These are phyloP conservation scores for Aphanocladium album DNA, from an alignment of 2,329 filamentous ascomycete genomes.

Conservation along the genomic window DNA sequence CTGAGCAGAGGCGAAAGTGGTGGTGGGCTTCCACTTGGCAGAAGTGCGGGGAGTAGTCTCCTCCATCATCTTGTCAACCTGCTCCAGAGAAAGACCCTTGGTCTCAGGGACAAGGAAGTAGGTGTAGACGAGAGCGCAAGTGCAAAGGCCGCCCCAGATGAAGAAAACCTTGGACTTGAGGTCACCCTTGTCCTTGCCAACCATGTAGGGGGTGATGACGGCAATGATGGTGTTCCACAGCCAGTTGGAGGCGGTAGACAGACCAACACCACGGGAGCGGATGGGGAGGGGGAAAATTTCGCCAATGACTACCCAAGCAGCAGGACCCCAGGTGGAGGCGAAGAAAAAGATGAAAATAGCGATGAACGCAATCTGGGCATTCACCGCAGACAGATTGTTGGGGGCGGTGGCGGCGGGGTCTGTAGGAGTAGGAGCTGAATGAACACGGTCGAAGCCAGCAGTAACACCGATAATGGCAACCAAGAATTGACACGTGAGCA, in stretches of 20 bases:
- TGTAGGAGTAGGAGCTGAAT: conserved; percentile 37
- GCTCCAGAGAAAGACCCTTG: conserved; percentile 72
- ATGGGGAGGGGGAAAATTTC: conserved; percentile 89
- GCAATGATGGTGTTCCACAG: conserved; percentile 74
- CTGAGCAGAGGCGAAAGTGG: conserved; percentile 57
- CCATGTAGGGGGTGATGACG: conserved; percentile 70
- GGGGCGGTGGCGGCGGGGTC: conserved; percentile 35
- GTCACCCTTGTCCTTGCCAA: conserved; percentile 57
- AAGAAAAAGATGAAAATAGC: conserved; percentile 93
- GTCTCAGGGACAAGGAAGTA: conserved; percentile 73
- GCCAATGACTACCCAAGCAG: conserved; percentile 76
- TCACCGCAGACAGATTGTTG: conserved; percentile 52
- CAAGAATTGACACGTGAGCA: conserved; percentile 83
- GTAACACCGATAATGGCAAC: conserved; percentile 71
- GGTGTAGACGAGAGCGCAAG: conserved; percentile 54
- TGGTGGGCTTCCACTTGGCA: conserved; percentile 67
- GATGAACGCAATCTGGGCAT: conserved; percentile 80
- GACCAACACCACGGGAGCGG: conserved; percentile 77
- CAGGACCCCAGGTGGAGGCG: conserved; percentile 82
- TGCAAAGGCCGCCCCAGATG: conserved; percentile 67
- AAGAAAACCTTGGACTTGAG: conserved; percentile 68
- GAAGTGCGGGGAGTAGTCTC: conserved; percentile 75
- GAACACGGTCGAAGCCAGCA: conserved; percentile 47
- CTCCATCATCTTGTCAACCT: conserved; percentile 85
- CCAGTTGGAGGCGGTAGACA: conserved; percentile 89